Evolutionary conservation across 306 rosid genomes (phyloP), one percentile per base, ranked within the genome.

Genomic region (Prunus mira): DNA sequence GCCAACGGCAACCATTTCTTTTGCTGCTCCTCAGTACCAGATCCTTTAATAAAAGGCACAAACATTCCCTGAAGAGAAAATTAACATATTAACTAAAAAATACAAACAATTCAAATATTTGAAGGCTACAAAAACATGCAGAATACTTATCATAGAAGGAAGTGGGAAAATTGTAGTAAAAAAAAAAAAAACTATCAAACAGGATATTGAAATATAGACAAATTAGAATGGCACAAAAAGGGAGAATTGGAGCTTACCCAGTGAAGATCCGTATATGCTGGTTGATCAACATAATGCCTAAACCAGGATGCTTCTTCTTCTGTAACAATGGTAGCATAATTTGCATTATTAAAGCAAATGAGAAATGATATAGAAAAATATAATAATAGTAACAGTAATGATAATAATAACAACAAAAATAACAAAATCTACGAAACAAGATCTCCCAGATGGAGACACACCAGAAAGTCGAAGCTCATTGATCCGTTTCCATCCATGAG

Each of bases 1-100:
- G 99, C 97, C 77, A 90, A 79, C 2, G 97, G 90, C 88, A 95
- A 74, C 99, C 99, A 95, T 76, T 95, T 88, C 41, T 84, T 67
- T 77, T 87, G 97, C 89, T 95, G 99, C 87, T 90, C 97, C 41
- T 95, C 99, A 20, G 97, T 86, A 69, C 93, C 97, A 84, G 88
- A 92, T 75, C 96, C 96, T 89, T 90, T 88, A 62, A 95, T 83
- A 76, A 90, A 88, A 12, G 99, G 99, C 63, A 95, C 79, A 72
- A 95, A 95, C 99, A 95, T 95, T 77, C 96, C 97, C 99, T 95
- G 75, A 65, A 76, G 25, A 75, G 17, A 74, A 80, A 47, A 70
- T 22, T 27, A 72, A 75, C 73, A 72, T 71, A 67, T 50, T 45
- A 67, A 75, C 57, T 46, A 27, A n/a, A 15, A 56, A 57, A 47